These are phyloP conservation scores for Pseudonectria foliicola DNA, from an alignment of 2,329 filamentous ascomycete genomes.

Conservation along the genomic window DNA sequence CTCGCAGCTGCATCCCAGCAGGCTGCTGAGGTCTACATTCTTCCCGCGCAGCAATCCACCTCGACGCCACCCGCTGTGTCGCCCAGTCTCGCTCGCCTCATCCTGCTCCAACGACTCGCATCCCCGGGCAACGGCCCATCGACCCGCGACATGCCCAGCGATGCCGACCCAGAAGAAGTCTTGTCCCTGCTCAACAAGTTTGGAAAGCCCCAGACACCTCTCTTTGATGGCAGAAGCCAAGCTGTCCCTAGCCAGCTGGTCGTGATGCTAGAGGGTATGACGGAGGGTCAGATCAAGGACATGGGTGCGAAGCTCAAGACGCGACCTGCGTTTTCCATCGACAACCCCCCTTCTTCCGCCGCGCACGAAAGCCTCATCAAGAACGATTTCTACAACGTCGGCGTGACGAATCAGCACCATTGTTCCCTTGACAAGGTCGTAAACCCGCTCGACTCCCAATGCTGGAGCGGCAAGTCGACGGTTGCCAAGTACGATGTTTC, in stretches of 20 bases:
- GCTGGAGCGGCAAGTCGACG: slow-evolving; percentile 38
- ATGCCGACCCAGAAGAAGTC: slow-evolving; percentile 37
- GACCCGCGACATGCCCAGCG: slow-evolving; percentile 38
- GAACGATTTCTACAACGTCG: slow-evolving; percentile 33
- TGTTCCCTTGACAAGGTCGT: slow-evolving; percentile 34
- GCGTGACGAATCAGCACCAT: slow-evolving; percentile 27
- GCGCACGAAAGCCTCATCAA: slow-evolving; percentile 37
- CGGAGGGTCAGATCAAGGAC: slow-evolving; percentile 37
- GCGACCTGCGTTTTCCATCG: slow-evolving; percentile 42
- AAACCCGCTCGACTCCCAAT: slow-evolving; percentile 36
- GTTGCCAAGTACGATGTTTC: slow-evolving; percentile 37
- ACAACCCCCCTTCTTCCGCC: slow-evolving; percentile 35
- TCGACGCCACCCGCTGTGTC: slow-evolving; percentile 38
- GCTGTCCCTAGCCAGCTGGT: slow-evolving; percentile 46
- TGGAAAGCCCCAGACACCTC: slow-evolving; percentile 42
- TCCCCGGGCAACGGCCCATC: slow-evolving; percentile 40
- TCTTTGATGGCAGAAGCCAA: slow-evolving; percentile 39
- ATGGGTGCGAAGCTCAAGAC: slow-evolving; percentile 30
- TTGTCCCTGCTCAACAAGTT: slow-evolving; percentile 53
- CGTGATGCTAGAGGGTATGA: slow-evolving; percentile 52
- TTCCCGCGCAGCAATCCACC: slow-evolving; percentile 28
- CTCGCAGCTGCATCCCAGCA: slow-evolving; percentile 32
- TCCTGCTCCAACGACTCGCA: slow-evolving; percentile 51
- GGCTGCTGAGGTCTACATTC: slow-evolving; percentile 47
- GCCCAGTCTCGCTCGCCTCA: slow-evolving; percentile 48